Percentiles rank a stretch among this genome's conserved stretches.
Conservation (phyloP, 371 early-diverging fungal genomes). For the Zychaea mexicana region DNA sequence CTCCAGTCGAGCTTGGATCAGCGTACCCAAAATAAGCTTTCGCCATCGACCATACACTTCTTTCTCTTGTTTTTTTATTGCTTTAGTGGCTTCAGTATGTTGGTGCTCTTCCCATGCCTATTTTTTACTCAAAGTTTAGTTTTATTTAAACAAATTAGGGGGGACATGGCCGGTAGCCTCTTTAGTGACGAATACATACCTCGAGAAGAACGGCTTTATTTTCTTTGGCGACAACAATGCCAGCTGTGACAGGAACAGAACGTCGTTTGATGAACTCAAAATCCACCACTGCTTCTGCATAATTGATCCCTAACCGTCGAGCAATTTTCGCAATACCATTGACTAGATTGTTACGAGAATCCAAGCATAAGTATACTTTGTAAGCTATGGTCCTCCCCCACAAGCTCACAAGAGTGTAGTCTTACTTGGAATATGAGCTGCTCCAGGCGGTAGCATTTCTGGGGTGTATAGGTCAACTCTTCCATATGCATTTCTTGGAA, state of each 20-base stretch:
- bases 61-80: constrained; percentile 49
- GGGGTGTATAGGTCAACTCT: constrained; percentile 82
- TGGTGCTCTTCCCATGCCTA: constrained; percentile 57
- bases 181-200: constrained; percentile 33
- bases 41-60: constrained; percentile 62
- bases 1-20: constrained; percentile 56
- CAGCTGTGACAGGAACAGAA: constrained; percentile 68
- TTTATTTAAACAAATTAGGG: background rate
- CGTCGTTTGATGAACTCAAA: constrained; percentile 75
- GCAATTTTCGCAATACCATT: constrained; percentile 68
- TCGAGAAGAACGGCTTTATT: constrained; percentile 61
- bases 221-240: constrained; percentile 75
- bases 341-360: constrained; percentile 21
- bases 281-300: constrained; percentile 78
- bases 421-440: constrained; percentile 72
- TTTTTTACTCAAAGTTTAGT: background rate
- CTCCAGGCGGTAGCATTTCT: constrained; percentile 86
- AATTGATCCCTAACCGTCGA: constrained; percentile 75
- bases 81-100: constrained; percentile 41
- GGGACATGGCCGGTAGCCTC: background rate
- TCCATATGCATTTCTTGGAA: constrained; percentile 82
- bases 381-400: background rate
- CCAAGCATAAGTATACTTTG: background rate
- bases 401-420: background rate
- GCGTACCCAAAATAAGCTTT: constrained; percentile 54